Evolutionary conservation across 73 alveolate genomes (phyloP).

Genomic region (Paramecium caudatum): DNA sequence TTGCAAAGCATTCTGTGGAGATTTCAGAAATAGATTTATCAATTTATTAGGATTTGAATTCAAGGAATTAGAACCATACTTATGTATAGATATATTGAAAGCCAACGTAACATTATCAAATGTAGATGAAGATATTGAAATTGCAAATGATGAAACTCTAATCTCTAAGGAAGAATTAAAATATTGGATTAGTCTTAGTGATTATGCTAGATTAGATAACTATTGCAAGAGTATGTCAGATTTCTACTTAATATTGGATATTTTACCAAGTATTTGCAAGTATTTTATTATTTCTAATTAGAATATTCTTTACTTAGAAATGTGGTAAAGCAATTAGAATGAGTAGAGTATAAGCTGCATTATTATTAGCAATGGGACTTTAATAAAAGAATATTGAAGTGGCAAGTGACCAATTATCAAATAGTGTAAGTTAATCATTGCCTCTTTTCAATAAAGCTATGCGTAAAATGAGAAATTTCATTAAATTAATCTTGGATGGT

Average conservation of each 20-base stretch:
- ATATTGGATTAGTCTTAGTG: constrained; percentile 86
- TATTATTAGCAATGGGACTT: constrained; percentile 94
- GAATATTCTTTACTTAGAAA: constrained; percentile 81
- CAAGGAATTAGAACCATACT: constrained; percentile 85
- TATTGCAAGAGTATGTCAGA: constrained; percentile 96
- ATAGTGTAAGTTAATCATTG: constrained; percentile 88
- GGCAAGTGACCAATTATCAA: constrained; percentile 84
- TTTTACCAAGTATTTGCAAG: constrained; percentile 93
- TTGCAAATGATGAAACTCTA: constrained; percentile 67
- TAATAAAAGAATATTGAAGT: constrained; percentile 90
- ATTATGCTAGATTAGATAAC: constrained; percentile 94
- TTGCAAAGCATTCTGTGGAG: constrained; percentile 85
- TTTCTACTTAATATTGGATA: constrained; percentile 96
- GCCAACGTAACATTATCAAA: constrained; percentile 68
- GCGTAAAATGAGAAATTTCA: constrained; percentile 64
- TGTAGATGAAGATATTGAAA: constrained; percentile 51
- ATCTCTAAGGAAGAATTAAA: constrained; percentile 78
- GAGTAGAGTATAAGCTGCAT: constrained; percentile 91
- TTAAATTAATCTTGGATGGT: constrained; percentile 50
- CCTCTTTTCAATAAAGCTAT: constrained; percentile 93
- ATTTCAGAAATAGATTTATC: constrained; percentile 97
- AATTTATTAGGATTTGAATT: constrained; percentile 95
- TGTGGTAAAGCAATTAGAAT: constrained; percentile 82
- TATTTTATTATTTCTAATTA: neutral
- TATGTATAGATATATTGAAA: constrained; percentile 82